Conservation (phyloP, 768 basidiomycete genomes). For the Dentipellis sp. region DNA sequence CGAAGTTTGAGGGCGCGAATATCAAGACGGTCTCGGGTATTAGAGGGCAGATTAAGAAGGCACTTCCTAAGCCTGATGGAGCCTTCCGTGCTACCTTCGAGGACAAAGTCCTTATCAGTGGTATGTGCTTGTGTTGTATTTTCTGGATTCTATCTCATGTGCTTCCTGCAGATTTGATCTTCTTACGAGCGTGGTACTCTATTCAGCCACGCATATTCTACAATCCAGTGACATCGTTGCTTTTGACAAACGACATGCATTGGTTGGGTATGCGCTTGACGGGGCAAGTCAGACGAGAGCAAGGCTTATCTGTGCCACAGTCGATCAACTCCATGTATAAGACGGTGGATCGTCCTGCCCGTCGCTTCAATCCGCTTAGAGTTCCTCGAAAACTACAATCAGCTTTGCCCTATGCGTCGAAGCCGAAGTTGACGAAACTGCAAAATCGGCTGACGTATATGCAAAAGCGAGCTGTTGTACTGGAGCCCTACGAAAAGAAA, state of each 20-base stretch:
- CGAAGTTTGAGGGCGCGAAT: conserved; percentile 98
- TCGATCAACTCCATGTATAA: conserved; percentile 86
- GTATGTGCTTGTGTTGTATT: conserved; percentile 36
- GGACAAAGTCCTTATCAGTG: conserved; percentile 94
- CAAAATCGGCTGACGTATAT: conserved; percentile 77
- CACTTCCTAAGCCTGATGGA: conserved; percentile 89
- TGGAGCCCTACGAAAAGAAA: conserved; percentile 93
- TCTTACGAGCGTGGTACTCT: conserved; percentile 94
- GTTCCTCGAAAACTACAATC: conserved; percentile 89
- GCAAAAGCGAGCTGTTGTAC: conserved; percentile 88
- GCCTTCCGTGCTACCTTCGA: conserved; percentile 96
- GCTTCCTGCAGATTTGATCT: conserved; percentile 69
- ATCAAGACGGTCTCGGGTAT: conserved; percentile 93
- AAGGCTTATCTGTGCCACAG: conserved; percentile 74
- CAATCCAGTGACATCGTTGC: conserved; percentile 89
- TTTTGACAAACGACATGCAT: conserved; percentile 68
- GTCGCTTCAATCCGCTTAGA: conserved; percentile 87
- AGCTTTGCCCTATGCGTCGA: conserved; percentile 83
- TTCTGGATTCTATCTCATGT: not conserved
- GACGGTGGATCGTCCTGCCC: conserved; percentile 62
- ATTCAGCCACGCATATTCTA: conserved; percentile 94
- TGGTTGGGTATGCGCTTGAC: conserved; percentile 97
- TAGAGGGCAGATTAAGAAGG: conserved; percentile 95
- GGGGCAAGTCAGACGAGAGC: conserved; percentile 82
- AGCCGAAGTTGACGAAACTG: conserved; percentile 75